Conservation (phyloP, 495 filamentous ascomycete species). For the Xylaria intraflava region DNA sequence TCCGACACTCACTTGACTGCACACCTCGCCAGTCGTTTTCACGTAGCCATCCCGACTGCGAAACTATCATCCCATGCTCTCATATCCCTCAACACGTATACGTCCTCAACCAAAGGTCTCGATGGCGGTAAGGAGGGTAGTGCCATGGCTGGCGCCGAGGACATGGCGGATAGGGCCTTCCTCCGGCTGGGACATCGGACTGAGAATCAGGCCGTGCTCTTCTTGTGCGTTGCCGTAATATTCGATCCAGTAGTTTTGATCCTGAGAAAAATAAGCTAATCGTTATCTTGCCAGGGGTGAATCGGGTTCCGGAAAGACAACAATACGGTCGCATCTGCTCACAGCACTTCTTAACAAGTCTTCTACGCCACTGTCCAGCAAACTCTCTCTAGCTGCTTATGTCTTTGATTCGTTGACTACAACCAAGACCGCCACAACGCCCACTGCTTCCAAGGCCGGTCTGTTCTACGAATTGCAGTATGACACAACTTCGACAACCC, state of each 20-base stretch:
- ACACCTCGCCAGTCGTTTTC: slow-evolving; percentile 92
- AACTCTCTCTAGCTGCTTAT: slow-evolving; percentile 87
- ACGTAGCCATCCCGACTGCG: slow-evolving; percentile 80
- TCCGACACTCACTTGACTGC: slow-evolving; percentile 94
- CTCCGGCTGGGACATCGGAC: slow-evolving; percentile 78
- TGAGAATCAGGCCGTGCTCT: slow-evolving; percentile 88
- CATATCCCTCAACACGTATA: slow-evolving; percentile 88
- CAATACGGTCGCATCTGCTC: slow-evolving; percentile 79
- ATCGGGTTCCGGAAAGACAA: slow-evolving; percentile 93
- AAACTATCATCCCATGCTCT: slow-evolving; percentile 84
- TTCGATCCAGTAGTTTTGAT: not conserved
- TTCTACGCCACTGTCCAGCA: slow-evolving; percentile 84
- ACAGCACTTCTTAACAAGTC: slow-evolving; percentile 79
- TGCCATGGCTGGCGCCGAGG: slow-evolving; percentile 80
- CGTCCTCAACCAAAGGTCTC: slow-evolving; percentile 75
- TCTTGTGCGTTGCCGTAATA: slow-evolving; percentile 59
- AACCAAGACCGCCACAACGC: slow-evolving; percentile 93
- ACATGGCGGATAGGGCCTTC: slow-evolving; percentile 77
- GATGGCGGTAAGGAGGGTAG: slow-evolving; percentile 83
- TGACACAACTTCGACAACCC: slow-evolving; percentile 73
- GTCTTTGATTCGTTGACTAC: slow-evolving; percentile 94
- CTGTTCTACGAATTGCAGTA: slow-evolving; percentile 95
- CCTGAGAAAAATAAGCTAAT: slow-evolving; percentile 17
- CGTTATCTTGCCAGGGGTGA: slow-evolving; percentile 59
- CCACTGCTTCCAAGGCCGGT: slow-evolving; percentile 90